Evolutionary conservation across 176 grass and related monocot genomes (phyloP), one percentile per base, ranked within the genome.

Genomic region (Oryza officinalis): DNA sequence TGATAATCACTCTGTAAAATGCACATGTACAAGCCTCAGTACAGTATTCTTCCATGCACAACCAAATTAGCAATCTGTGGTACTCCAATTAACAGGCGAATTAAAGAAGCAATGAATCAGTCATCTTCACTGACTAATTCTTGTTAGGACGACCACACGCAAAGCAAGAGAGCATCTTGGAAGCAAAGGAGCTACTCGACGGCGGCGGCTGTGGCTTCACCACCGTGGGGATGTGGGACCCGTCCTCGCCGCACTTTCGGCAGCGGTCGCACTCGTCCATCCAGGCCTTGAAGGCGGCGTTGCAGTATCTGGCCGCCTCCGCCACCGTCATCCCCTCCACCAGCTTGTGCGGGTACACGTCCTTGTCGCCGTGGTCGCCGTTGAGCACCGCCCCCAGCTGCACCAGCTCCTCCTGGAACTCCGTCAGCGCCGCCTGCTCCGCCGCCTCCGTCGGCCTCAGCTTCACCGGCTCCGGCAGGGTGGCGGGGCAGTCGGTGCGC

Each of bases 271-370:
- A 88, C 80, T 97, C 90, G 46, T 76, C 84, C 23, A 57, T 46
- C 84, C 94, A 97, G 4, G 46, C 74, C 38, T 60, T 40, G 78
- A 85, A 88, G 10, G 90, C 90, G 30, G 69, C 49, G 13, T 74
- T 41, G 74, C 85, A 86, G 72, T 93, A 97, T 22, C 35, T 80
- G 52, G 81, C 90, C 3, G 87, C 92, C 10, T 84, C 60, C 1
- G 84, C 90, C 67, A 97, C 95, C 17, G 90, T 97, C 95, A 93
- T 93, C 18, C 78, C 90, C 35, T 97, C 81, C 60, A 89, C 83
- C 71, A 97, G 88, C 67, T 86, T 90, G 78, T 88, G 18, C 1
- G 92, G 94, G 40, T 94, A 94, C 22, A 26, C 57, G 20, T 78
- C 88, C 65, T 85, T 82, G 57, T 61, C 57, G n/a, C 52, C 15